Conservation (phyloP, 768 basidiomycete species). For the Hygrocybe punicea region DNA sequence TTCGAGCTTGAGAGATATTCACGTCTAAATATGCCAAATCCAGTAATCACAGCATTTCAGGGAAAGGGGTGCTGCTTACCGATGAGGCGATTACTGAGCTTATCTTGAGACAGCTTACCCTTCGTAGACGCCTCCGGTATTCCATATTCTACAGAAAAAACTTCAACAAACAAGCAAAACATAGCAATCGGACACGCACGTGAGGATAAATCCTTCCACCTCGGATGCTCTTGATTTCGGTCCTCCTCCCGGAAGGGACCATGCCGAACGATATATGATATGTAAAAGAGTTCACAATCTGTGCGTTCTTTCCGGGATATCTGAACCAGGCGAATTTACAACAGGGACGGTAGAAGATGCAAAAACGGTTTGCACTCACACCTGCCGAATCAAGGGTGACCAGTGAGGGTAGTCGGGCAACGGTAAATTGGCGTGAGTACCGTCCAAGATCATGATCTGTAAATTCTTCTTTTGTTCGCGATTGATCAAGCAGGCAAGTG, state of each 20-base stretch:
- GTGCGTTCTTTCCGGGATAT: constrained; percentile 64
- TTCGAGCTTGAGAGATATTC: constrained; percentile 19
- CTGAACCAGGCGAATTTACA: constrained; percentile 36
- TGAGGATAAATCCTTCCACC: constrained; percentile 58
- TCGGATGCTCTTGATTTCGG: constrained; percentile 53
- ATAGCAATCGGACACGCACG: constrained; percentile 42
- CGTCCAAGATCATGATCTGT: constrained; percentile 38
- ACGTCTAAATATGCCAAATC: constrained; percentile 16
- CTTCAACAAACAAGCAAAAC: constrained; percentile 3
- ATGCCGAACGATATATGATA: constrained; percentile 57
- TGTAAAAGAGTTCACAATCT: constrained; percentile 83
- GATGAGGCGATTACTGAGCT: constrained; percentile 59
- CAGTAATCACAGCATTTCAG: background rate
- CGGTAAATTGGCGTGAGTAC: constrained; percentile 54
- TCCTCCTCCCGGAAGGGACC: constrained; percentile 43
- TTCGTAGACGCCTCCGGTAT: constrained; percentile 39
- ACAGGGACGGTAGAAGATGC: background rate
- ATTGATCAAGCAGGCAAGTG: background rate
- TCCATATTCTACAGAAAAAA: constrained; percentile 51
- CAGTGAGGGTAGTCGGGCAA: constrained; percentile 68
- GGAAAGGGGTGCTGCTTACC: constrained; percentile 37
- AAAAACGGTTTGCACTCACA: constrained; percentile 39
- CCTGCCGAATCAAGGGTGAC: constrained; percentile 57
- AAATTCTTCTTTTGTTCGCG: background rate
- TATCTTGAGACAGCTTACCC: constrained; percentile 39